Percentiles rank a stretch among this genome's conserved stretches.
Conservation (phyloP, 306 rosid genomes). For the Acacia crassicarpa region DNA sequence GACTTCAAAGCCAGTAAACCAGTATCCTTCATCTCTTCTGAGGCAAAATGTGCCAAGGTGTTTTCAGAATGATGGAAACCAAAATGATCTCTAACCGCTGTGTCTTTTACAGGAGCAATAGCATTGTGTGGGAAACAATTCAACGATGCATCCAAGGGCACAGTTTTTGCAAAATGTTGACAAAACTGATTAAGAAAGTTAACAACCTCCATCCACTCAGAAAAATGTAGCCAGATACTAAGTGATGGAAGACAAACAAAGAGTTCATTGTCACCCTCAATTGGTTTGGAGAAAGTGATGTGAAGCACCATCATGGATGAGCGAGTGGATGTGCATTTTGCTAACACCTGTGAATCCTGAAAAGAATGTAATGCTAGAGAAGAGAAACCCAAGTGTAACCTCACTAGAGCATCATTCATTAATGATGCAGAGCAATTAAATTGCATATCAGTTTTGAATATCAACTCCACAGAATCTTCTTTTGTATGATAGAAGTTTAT, state of each 20-base stretch:
- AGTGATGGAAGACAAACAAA: constrained; percentile 62
- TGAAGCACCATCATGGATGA: constrained; percentile 47
- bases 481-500: constrained; percentile 45
- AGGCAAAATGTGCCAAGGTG: constrained; percentile 32
- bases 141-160: constrained; percentile 28
- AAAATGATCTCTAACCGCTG: constrained; percentile 30
- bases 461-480: constrained; percentile 44
- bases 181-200: constrained; percentile 43
- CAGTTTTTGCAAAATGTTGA: constrained; percentile 36
- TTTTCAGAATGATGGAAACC: constrained; percentile 37
- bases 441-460: constrained; percentile 55
- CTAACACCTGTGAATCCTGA: constrained; percentile 49
- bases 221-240: constrained; percentile 75
- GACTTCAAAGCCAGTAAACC: constrained; percentile 43
- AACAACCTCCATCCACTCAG: constrained; percentile 66
- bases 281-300: constrained; percentile 53
- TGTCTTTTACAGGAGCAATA: constrained; percentile 29
- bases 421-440: constrained; percentile 62
- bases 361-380: constrained; percentile 50
- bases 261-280: constrained; percentile 49
- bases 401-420: constrained; percentile 50
- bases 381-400: constrained; percentile 58
- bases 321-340: constrained; percentile 53
- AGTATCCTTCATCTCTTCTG: constrained; percentile 43
- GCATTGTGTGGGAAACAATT: constrained; percentile 32